Evolutionary conservation across 1,139 yeast genomes (phyloP).

Genomic region (Blastobotrys ciferrii): DNA sequence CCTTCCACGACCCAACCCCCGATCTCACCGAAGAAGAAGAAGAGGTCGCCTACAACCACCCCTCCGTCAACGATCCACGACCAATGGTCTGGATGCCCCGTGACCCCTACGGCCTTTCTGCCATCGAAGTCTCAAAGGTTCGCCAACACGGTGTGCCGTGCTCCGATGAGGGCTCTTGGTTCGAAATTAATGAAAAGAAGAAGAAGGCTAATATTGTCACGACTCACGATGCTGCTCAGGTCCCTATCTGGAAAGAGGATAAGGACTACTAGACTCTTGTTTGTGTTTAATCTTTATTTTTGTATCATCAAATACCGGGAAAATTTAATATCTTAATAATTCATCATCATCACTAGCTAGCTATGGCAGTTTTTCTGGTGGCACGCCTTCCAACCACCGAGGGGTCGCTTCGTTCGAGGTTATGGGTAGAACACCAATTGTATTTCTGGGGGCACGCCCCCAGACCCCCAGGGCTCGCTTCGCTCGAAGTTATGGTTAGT

Average conservation of each 20-base stretch:
- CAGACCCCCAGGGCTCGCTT: too few species aligned
- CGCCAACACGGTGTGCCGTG: slow-evolving; percentile 46
- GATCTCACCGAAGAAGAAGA: slow-evolving; percentile 38
- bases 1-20: slow-evolving; percentile 41
- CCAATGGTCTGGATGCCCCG: slow-evolving; percentile 86
- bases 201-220: slow-evolving; percentile 28
- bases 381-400: too few species aligned
- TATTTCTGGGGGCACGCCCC: too few species aligned
- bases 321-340: not conserved
- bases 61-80: slow-evolving; percentile 62
- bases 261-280: slow-evolving; percentile 20
- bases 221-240: slow-evolving; percentile 22
- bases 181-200: slow-evolving; percentile 47
- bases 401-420: too few species aligned
- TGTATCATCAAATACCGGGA: not conserved
- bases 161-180: slow-evolving; percentile 62
- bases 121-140: slow-evolving; percentile 50
- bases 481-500: not conserved
- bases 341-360: too few species aligned
- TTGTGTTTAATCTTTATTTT: not conserved
- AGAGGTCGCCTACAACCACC: slow-evolving; percentile 66
- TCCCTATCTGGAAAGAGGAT: slow-evolving; percentile 30
- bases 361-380: too few species aligned
- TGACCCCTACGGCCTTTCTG: slow-evolving; percentile 80
- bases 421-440: too few species aligned